These are phyloP conservation scores for Colletotrichum musae DNA, from an alignment of 2,329 filamentous ascomycete species.

Conservation along the genomic window DNA sequence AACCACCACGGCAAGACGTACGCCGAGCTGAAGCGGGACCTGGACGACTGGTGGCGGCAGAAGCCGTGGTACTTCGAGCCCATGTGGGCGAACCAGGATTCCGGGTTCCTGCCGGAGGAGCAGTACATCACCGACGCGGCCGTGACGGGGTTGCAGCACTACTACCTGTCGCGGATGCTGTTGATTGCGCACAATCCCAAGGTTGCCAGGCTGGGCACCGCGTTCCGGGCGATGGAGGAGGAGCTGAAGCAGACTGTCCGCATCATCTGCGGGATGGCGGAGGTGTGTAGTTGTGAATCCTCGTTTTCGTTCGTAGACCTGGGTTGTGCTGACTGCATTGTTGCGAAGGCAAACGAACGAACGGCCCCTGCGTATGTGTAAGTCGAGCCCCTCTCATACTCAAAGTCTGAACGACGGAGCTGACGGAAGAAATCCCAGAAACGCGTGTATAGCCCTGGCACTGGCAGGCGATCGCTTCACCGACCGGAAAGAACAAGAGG, in stretches of 20 bases:
- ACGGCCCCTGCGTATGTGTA: slow-evolving; percentile 36
- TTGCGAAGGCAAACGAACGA: slow-evolving; percentile 27
- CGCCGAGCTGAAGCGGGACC: slow-evolving; percentile 43
- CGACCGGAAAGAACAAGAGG: slow-evolving; percentile 53
- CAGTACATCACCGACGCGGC: slow-evolving; percentile 48
- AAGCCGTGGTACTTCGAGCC: slow-evolving; percentile 48
- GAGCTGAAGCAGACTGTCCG: slow-evolving; percentile 48
- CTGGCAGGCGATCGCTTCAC: slow-evolving; percentile 57
- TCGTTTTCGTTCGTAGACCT: background rate
- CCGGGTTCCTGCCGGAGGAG: slow-evolving; percentile 44
- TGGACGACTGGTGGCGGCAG: slow-evolving; percentile 48
- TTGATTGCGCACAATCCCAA: slow-evolving; percentile 48
- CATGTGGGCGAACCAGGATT: slow-evolving; percentile 30
- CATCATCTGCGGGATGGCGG: slow-evolving; percentile 48
- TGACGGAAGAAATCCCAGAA: slow-evolving; percentile 35
- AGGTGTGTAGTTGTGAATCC: slow-evolving; percentile 37
- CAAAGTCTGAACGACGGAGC: background rate
- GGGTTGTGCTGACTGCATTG: background rate
- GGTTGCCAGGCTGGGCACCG: slow-evolving; percentile 45
- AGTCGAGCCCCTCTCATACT: background rate
- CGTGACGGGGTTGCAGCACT: slow-evolving; percentile 48
- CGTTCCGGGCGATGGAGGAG: slow-evolving; percentile 46
- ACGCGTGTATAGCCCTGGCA: slow-evolving; percentile 48
- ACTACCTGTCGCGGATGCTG: slow-evolving; percentile 47
- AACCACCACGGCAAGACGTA: slow-evolving; percentile 45